A percentile compares a stretch with the other conserved stretches of the same genome.
Evolutionary conservation across 78 protist genomes (phyloP).

Genomic region (Dictyostelium firmibasis): DNA sequence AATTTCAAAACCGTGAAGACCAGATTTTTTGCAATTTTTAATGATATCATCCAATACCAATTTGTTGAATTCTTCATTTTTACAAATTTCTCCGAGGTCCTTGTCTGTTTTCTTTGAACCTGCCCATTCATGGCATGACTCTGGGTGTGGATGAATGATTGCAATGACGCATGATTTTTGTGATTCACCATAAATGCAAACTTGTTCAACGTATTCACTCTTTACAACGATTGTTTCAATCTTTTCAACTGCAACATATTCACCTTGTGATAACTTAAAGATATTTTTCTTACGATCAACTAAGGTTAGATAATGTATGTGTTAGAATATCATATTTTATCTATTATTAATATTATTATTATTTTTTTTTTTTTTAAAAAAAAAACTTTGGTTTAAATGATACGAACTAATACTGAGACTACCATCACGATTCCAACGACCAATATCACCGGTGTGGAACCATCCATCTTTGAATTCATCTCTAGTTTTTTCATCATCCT

Average conservation of each 20-base stretch:
- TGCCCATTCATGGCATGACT: conserved; percentile 27
- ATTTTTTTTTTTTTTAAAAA: too few relatives aligned
- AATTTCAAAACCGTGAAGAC: conserved; percentile 76
- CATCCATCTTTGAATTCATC: conserved; percentile 77
- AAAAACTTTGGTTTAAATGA: neutral
- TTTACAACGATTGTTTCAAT: conserved; percentile 30
- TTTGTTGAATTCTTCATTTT: conserved; percentile 6
- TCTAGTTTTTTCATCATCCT: conserved; percentile 87
- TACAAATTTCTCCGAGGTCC: neutral
- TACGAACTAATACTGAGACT: neutral
- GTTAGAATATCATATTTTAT: too few relatives aligned
- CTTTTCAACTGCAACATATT: conserved; percentile 91
- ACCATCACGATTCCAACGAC: conserved; percentile 80
- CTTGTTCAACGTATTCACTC: conserved; percentile 35
- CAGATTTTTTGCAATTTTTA: neutral
- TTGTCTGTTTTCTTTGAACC: neutral
- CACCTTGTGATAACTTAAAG: conserved; percentile 93
- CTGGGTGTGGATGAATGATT: conserved; percentile 54
- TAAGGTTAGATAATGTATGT: too few relatives aligned
- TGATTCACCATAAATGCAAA: conserved; percentile 69
- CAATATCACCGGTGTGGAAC: conserved; percentile 98
- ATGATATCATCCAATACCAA: conserved; percentile 8
- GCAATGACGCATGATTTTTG: conserved; percentile 38
- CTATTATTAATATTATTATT: too few relatives aligned
- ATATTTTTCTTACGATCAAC: conserved; percentile 95